Percentiles rank a stretch among this genome's conserved stretches.
Evolutionary conservation across 306 rosid genomes (phyloP).

Genomic region (Senna siamea): DNA sequence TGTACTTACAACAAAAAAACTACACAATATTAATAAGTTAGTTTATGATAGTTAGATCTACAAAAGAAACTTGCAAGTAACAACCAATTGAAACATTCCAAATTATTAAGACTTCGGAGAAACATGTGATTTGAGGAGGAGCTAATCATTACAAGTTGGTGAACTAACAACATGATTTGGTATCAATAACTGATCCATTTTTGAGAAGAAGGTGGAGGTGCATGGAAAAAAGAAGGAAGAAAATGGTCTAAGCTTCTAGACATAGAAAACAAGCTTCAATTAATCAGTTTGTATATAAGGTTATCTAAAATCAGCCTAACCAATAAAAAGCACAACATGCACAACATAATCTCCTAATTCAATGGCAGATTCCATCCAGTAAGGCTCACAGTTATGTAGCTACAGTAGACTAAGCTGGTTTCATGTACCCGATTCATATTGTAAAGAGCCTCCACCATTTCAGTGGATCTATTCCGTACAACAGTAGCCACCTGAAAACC

Average conservation of each 20-base stretch:
- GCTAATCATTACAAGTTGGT: constrained; percentile 24
- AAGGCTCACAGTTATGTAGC: constrained; percentile 2
- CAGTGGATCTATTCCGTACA: constrained; percentile 56
- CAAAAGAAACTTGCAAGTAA: constrained; percentile 21
- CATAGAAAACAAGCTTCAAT: constrained; percentile 20
- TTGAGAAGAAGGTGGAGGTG: background rate
- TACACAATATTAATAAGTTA: constrained; percentile 7
- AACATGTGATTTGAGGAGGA: background rate
- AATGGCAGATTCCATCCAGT: background rate
- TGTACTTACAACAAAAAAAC: constrained; percentile 11
- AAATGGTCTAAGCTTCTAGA: constrained; percentile 20
- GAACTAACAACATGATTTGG: constrained; percentile 8
- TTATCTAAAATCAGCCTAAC: constrained; percentile 10
- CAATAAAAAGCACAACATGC: background rate
- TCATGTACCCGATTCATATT: constrained; percentile 65
- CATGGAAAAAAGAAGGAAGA: background rate
- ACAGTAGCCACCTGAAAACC: constrained; percentile 63
- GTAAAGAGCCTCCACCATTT: constrained; percentile 86
- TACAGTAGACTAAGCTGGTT: background rate
- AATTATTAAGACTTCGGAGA: constrained; percentile 1
- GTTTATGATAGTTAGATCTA: constrained; percentile 13
- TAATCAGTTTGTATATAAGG: constrained; percentile 10
- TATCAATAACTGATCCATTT: constrained; percentile 9
- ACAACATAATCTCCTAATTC: constrained; percentile 23
- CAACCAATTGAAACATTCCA: constrained; percentile 17